Conservation (phyloP, 2,329 filamentous ascomycete genomes). For the Neophaeococcomyces aloes region DNA sequence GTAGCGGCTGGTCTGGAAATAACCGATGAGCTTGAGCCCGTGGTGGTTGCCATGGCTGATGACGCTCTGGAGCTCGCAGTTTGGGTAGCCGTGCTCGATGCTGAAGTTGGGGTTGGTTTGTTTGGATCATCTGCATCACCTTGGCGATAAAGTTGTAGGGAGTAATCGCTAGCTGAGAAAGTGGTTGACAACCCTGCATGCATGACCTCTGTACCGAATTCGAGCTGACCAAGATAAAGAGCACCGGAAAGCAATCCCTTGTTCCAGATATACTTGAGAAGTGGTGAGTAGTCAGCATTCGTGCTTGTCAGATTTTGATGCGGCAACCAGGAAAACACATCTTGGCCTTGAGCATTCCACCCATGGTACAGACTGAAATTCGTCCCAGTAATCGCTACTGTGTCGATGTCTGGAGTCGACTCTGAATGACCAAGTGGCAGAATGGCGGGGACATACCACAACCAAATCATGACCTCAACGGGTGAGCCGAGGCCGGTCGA, state of each 20-base stretch:
- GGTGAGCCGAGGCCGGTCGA: slow-evolving; percentile 9
- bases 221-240: slow-evolving; percentile 12
- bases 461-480: slow-evolving; percentile 16
- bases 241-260: slow-evolving; percentile 11
- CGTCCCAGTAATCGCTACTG: slow-evolving; percentile 9
- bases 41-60: background rate
- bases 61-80: background rate
- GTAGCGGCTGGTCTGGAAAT: background rate
- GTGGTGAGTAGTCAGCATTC: slow-evolving; percentile 11
- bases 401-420: slow-evolving; percentile 11
- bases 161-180: slow-evolving; percentile 8
- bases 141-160: slow-evolving; percentile 9
- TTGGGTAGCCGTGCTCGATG: background rate
- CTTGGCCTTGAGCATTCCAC: slow-evolving; percentile 13
- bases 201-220: slow-evolving; percentile 15
- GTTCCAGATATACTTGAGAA: slow-evolving; percentile 12
- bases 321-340: slow-evolving; percentile 15
- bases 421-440: slow-evolving; percentile 10
- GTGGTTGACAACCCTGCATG: slow-evolving; percentile 10
- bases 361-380: slow-evolving; percentile 14
- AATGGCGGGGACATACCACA: slow-evolving; percentile 11
- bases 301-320: slow-evolving; percentile 12
- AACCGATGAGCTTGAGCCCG: background rate
- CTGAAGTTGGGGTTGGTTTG: slow-evolving; percentile 7
- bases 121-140: slow-evolving; percentile 12